phyloP scores from a whole-genome alignment of 2,329 filamentous ascomycete genomes.

The Pseudogymnoascus sp. region DNA sequence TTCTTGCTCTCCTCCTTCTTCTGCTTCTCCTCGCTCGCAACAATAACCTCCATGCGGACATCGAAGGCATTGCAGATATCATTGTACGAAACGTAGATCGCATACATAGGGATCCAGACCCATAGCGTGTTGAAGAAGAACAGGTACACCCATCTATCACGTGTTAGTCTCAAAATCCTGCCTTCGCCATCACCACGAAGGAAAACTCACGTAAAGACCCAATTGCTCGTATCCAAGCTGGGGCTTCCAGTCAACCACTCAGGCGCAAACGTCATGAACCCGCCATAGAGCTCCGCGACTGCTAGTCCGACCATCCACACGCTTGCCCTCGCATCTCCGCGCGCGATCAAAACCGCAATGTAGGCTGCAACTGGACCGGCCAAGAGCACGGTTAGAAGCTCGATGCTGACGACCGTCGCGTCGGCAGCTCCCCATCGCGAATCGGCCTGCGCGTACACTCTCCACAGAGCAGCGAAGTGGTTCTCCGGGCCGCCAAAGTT shows the following conservation, averaged over 20 bases:
- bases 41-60: conserved; percentile 28
- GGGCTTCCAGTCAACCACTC: conserved; percentile 58
- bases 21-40: conserved; percentile 22
- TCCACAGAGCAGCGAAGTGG: conserved; percentile 55
- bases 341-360: conserved; percentile 54
- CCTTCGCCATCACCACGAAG: neutral
- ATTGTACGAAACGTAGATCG: conserved; percentile 45
- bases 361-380: conserved; percentile 53
- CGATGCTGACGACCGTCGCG: conserved; percentile 54
- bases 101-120: conserved; percentile 57
- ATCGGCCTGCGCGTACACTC: conserved; percentile 62
- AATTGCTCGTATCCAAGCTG: conserved; percentile 59
- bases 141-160: conserved; percentile 50
- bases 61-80: conserved; percentile 51
- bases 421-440: conserved; percentile 57
- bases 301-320: conserved; percentile 59
- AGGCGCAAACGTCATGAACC: conserved; percentile 65
- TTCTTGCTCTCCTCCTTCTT: conserved; percentile 30
- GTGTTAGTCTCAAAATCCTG: neutral
- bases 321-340: conserved; percentile 46
- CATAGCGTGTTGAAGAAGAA: conserved; percentile 64
- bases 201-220: conserved; percentile 46
- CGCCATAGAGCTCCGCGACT: conserved; percentile 60
- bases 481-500: conserved; percentile 47
- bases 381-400: conserved; percentile 58